Conservation (phyloP, 768 basidiomycete species). For the Psilocybe subaeruginosa region DNA sequence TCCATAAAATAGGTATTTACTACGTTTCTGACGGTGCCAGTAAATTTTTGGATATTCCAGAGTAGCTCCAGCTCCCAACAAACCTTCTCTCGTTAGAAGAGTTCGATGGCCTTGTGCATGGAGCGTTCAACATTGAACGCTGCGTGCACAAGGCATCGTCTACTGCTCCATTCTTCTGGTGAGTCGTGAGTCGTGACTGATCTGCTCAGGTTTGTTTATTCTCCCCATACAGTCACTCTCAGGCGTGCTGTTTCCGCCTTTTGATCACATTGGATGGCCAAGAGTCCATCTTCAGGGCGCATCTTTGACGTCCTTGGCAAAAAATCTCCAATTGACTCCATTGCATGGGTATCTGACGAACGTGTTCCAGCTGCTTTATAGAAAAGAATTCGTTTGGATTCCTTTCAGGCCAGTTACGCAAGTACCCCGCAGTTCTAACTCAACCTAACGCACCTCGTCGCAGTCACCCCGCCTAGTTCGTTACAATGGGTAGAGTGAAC, state of each 20-base stretch:
- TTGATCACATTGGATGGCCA: not conserved
- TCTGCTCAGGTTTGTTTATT: not conserved
- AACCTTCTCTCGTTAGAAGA: too few relatives aligned
- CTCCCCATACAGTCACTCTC: not conserved
- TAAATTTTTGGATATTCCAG: too few relatives aligned
- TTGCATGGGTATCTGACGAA: not conserved
- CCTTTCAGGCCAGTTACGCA: not conserved
- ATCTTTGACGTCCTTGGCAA: conserved; percentile 1
- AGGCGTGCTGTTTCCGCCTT: not conserved
- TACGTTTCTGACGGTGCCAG: too few relatives aligned
- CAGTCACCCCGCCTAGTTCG: not conserved
- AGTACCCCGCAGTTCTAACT: not conserved
- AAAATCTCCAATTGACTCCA: not conserved
- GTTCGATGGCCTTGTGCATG: too few relatives aligned
- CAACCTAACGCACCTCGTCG: not conserved
- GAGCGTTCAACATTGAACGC: too few relatives aligned
- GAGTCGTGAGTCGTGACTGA: not conserved
- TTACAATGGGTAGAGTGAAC: conserved; percentile 16
- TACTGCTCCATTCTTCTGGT: too few relatives aligned
- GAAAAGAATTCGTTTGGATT: not conserved
- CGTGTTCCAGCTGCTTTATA: not conserved
- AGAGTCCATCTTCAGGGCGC: not conserved
- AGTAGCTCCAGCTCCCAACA: too few relatives aligned
- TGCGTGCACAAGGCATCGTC: too few relatives aligned
- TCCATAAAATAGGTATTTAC: too few relatives aligned